Percentiles rank a stretch among this genome's conserved stretches.
Conservation (phyloP, 306 rosid species). For the Calophaca sinica region DNA sequence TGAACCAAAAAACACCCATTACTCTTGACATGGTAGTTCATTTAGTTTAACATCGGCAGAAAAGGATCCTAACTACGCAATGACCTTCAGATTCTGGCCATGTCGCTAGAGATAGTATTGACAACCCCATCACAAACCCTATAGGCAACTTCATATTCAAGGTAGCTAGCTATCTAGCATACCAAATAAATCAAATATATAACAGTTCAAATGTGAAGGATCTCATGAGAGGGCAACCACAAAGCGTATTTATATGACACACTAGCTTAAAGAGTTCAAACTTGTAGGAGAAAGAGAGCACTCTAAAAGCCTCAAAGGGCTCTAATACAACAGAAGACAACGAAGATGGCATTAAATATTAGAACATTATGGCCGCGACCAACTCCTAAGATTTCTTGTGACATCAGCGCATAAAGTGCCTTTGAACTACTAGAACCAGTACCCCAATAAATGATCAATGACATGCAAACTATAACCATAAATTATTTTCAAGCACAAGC, state of each 20-base stretch:
- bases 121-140: conserved; percentile 6
- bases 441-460: conserved; percentile 56
- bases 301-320: not conserved
- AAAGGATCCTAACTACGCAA: not conserved
- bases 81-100: conserved; percentile 4
- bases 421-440: conserved; percentile 48
- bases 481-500: conserved; percentile 71
- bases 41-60: not conserved
- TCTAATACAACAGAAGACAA: conserved; percentile 5
- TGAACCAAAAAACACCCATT: not conserved
- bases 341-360: conserved; percentile 7
- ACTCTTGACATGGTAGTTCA: not conserved
- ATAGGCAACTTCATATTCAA: not conserved
- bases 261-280: not conserved
- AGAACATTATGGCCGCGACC: conserved; percentile 18
- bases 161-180: conserved; percentile 28
- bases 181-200: conserved; percentile 33
- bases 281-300: conserved; percentile 22
- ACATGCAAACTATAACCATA: conserved; percentile 66
- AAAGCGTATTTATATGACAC: not conserved
- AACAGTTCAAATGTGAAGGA: conserved; percentile 2
- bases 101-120: conserved; percentile 2
- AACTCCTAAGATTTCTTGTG: conserved; percentile 7
- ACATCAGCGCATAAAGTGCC: conserved; percentile 40
- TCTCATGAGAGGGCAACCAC: not conserved